phyloP scores from a whole-genome alignment of 2,329 filamentous ascomycete genomes.

The Botrytis byssoidea region DNA sequence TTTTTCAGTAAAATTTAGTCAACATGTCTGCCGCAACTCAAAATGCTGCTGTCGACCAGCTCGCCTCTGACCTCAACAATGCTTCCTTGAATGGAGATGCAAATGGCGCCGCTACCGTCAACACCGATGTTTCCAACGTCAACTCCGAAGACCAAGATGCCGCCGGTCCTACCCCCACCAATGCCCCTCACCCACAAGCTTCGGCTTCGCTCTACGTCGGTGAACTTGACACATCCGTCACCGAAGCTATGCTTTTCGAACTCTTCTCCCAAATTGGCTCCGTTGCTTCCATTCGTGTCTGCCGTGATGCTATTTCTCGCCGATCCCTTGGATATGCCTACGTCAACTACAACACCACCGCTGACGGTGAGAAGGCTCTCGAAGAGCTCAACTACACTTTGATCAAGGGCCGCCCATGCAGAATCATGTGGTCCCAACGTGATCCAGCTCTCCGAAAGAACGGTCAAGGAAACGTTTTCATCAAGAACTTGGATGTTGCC shows the following conservation, averaged over 20 bases:
- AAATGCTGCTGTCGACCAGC: constrained; percentile 70
- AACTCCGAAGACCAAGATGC: constrained; percentile 59
- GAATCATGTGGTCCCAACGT: constrained; percentile 99
- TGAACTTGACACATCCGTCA: constrained; percentile 96
- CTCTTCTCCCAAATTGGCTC: constrained; percentile 99
- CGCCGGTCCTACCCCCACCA: constrained; percentile 68
- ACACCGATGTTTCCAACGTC: constrained; percentile 66
- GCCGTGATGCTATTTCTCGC: constrained; percentile 97
- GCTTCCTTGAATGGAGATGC: constrained; percentile 68
- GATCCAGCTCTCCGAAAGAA: constrained; percentile 99
- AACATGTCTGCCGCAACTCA: constrained; percentile 62
- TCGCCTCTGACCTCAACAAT: constrained; percentile 74
- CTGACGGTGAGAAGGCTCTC: constrained; percentile 94
- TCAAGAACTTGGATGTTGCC: constrained; percentile 98
- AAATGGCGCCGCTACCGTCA: constrained; percentile 65
- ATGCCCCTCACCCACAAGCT: constrained; percentile 79
- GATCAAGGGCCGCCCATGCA: constrained; percentile 98
- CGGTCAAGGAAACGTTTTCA: constrained; percentile 98
- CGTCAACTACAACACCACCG: constrained; percentile 99
- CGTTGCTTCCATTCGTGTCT: constrained; percentile 98
- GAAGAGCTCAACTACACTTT: constrained; percentile 99
- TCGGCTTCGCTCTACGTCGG: constrained; percentile 98
- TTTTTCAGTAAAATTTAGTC: constrained; percentile 31
- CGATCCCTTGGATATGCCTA: constrained; percentile 99
- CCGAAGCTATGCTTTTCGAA: constrained; percentile 99